phyloP scores from a whole-genome alignment of 2,329 filamentous ascomycete genomes.

The Phaeophleospora eucalypticola region DNA sequence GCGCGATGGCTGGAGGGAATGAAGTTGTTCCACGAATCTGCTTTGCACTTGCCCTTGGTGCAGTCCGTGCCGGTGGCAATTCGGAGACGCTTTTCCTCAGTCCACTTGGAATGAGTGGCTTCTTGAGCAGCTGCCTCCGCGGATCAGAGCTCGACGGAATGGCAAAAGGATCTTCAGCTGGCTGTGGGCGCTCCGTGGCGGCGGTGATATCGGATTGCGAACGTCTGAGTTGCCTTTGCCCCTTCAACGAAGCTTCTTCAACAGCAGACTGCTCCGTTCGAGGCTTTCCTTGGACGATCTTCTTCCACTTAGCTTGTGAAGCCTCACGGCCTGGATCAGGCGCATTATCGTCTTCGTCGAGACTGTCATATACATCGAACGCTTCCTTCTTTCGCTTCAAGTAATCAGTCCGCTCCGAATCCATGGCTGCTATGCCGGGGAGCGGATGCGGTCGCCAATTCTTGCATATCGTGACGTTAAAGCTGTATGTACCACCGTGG shows the following conservation, averaged over 20 bases:
- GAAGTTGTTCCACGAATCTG: slow-evolving; percentile 25
- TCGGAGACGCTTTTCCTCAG: slow-evolving; percentile 20
- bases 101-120: neutral
- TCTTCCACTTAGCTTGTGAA: slow-evolving; percentile 18
- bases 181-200: neutral
- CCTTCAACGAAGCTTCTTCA: no score
- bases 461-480: no score
- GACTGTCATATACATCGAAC: slow-evolving; percentile 21
- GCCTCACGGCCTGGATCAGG: slow-evolving; percentile 20
- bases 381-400: slow-evolving; percentile 18
- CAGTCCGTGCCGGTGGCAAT: slow-evolving; percentile 13
- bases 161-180: neutral
- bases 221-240: slow-evolving; percentile 16
- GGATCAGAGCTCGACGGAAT: slow-evolving; percentile 12
- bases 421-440: no score
- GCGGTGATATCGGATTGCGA: slow-evolving; percentile 24
- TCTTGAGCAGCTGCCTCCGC: neutral
- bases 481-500: no score
- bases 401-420: neutral
- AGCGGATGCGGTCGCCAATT: no score
- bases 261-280: neutral
- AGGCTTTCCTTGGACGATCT: slow-evolving; percentile 6
- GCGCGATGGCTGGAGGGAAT: slow-evolving; percentile 19
- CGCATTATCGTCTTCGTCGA: slow-evolving; percentile 22
- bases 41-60: slow-evolving; percentile 21